Evolutionary conservation across 2,329 filamentous ascomycete genomes (phyloP), one percentile per base, ranked within the genome.

Genomic region (Paecilomyces formosus): DNA sequence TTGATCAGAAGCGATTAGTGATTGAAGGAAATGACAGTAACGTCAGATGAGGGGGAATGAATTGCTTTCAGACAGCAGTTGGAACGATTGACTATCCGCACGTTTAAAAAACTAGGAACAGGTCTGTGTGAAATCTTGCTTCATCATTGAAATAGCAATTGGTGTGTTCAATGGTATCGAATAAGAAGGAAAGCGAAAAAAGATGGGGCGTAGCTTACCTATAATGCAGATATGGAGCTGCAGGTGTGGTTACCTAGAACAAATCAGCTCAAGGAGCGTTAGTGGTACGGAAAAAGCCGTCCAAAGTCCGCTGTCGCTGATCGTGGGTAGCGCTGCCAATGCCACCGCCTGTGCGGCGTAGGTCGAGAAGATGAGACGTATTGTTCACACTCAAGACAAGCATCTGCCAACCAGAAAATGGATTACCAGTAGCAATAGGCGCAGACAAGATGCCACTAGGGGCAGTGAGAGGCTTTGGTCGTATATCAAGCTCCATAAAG

Each of bases 301-400:
- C 85, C 65, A 97, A 82, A 18, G 83, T 90, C 68, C 82, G 86
- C 72, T 96, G 92, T 53, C 81, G 85, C 11, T 83, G 80, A 70
- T 97, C 92, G 69, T 90, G 87, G 58, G 82, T 81, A 45, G 88
- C 82, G 65, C 88, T 94, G 57, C 91, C 91, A 58, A 96, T 88
- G 3, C 92, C 92, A 30, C 90, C 90, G 24, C 88, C 80, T 8
- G 90, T 93, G 72, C 90, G 88, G 71, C 87, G 92, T 59, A 96
- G 77, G 28, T 86, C 85, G 52, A 78, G 74, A 2, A 96, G 81
- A 73, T 97, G 92, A 3, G 84, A 81, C 60, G 83, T 81, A 61
- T 82, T 83, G 69, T 96, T 93, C 62, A 91, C 80, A 4, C 78
- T 78, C 53, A 83, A 72, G 28, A 95, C 79, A 7, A 78, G 71